Base-by-base conservation (phyloP, 306 rosid genomes). In the Dalbergia oliveri region DNA sequence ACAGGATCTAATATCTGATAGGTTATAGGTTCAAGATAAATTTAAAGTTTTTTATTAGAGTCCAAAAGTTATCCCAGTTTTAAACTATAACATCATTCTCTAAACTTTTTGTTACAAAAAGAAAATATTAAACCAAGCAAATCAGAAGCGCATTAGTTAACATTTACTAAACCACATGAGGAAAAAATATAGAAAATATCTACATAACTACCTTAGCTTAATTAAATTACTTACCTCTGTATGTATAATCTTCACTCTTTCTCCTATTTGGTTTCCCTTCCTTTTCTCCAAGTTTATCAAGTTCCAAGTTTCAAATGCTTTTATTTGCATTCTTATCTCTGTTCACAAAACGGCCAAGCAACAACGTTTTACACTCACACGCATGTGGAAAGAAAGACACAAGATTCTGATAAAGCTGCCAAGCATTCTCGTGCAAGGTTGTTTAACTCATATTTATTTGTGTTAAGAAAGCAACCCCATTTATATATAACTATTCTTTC, bases 311-410 rank as follows among this genome's bases (percentile, higher is more conserved):
- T 50, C 16, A 50, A 50, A 50, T 13, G 16, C 71, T 49, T 49
- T 49, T 81, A 31, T 4, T 76, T 62, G 31, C 44, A 4, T 44
- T 49, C 12, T 75, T 76, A 19, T 68, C 44, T 71, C 26, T 69
- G 18, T 50, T 57, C 70, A 83, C 66, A 75, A 80, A 80, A 33
- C 86, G 75, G 72, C 73, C 67, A 89, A 84, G 91, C 88, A 86
- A 88, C 77, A 57, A 67, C 51, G 15, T 72, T 53, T 66, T 35
- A 5, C 43, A 23, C 75, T 68, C 35, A 5, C 80, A 77, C 83
- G 66, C 82, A 45, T 75, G 39, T 50, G 41, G 11, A 31, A 11
- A 53, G 45, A 37, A 14, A 34, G 26, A 70, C 47, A 13, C 33
- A 44, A 16, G 37, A 43, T n/a, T 33, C 60, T 56, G 3, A 67